A percentile compares a stretch with the other conserved stretches of the same genome.
Evolutionary conservation across 2,329 filamentous ascomycete species (phyloP).

Genomic region (Rhynchosporium secalis): DNA sequence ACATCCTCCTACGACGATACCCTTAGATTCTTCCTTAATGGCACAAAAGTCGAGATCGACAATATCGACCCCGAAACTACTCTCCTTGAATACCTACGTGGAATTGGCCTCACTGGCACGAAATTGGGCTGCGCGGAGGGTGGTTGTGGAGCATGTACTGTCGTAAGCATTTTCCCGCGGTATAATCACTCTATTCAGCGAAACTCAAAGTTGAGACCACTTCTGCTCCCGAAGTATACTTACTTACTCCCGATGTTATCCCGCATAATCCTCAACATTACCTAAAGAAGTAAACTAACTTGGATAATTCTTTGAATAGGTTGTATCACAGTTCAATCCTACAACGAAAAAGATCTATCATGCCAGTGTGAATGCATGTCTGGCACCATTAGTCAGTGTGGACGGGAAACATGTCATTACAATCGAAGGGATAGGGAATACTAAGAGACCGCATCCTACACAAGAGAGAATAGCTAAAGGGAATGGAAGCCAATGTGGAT

Average conservation of each 20-base stretch:
- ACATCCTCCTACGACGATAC: slow-evolving; percentile 83
- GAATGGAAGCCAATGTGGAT: slow-evolving; percentile 89
- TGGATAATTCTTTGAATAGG: too few species aligned
- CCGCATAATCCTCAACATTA: too few species aligned
- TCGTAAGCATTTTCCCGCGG: slow-evolving; percentile 46
- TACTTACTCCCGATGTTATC: too few species aligned
- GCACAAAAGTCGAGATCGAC: slow-evolving; percentile 83
- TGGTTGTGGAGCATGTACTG: slow-evolving; percentile 93
- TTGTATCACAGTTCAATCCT: slow-evolving; percentile 90
- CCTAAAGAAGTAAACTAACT: too few species aligned
- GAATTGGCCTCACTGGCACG: slow-evolving; percentile 90
- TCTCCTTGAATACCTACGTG: slow-evolving; percentile 87
- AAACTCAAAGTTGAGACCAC: too few species aligned
- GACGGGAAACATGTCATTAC: slow-evolving; percentile 99
- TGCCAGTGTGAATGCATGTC: slow-evolving; percentile 92
- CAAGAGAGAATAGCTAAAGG: slow-evolving; percentile 90
- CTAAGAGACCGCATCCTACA: slow-evolving; percentile 80
- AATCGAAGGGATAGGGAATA: slow-evolving; percentile 90
- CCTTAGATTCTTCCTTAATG: slow-evolving; percentile 90
- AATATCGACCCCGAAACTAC: slow-evolving; percentile 89
- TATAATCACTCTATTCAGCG: too few species aligned
- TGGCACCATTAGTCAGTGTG: slow-evolving; percentile 87
- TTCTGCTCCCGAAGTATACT: too few species aligned
- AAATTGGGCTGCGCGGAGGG: slow-evolving; percentile 97
- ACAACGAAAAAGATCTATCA: slow-evolving; percentile 86